phyloP scores from a whole-genome alignment of 2,329 filamentous ascomycete genomes.

The Coniochaeta sp. region DNA sequence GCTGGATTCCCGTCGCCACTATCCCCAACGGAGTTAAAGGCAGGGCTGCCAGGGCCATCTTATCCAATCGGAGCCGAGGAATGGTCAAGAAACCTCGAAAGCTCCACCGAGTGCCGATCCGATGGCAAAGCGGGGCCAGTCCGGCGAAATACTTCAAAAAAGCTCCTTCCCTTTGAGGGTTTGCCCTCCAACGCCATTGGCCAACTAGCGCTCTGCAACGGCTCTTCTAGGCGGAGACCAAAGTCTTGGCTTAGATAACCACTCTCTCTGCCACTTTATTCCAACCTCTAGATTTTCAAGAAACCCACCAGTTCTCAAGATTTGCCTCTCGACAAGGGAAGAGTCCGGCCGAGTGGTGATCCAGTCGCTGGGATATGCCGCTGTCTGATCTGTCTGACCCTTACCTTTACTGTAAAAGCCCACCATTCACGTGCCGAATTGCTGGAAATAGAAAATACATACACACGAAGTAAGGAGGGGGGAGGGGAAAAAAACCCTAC shows the following conservation, averaged over 20 bases:
- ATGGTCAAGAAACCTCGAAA: too few relatives aligned
- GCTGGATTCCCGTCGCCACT: neutral
- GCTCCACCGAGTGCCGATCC: neutral
- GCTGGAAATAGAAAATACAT: neutral
- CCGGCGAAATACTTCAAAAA: neutral
- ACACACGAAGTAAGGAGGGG: too few relatives aligned
- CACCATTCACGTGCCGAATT: neutral
- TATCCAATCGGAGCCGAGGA: too few relatives aligned
- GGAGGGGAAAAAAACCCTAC: too few relatives aligned
- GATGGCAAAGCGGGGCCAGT: neutral
- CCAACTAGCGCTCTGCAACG: neutral
- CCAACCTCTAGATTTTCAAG: too few relatives aligned
- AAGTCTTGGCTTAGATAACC: conserved; percentile 2
- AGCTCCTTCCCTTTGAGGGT: neutral
- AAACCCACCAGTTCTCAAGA: neutral
- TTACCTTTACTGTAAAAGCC: neutral
- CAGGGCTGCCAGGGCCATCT: too few relatives aligned
- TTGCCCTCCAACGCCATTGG: neutral
- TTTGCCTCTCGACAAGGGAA: too few relatives aligned
- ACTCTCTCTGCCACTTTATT: neutral
- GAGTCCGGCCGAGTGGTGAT: neutral
- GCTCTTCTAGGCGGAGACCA: neutral
- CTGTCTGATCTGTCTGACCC: too few relatives aligned
- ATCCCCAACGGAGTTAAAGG: neutral
- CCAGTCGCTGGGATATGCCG: neutral